Evolutionary conservation across 768 basidiomycete genomes (phyloP).

Genomic region (Boletus fagicola): DNA sequence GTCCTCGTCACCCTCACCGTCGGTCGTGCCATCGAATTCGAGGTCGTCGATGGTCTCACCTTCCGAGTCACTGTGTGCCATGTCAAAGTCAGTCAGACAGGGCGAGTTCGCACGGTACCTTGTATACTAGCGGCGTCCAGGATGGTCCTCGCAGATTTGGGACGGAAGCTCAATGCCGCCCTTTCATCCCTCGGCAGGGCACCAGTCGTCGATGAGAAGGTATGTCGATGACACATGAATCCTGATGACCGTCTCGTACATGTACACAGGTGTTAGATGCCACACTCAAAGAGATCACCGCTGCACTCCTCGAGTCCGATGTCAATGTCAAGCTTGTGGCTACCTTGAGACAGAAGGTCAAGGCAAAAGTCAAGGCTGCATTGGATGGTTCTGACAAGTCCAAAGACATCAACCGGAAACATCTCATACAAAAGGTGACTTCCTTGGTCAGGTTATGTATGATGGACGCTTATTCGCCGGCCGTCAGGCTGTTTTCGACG

Average conservation of each 20-base stretch:
- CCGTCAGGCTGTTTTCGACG: slow-evolving; percentile 88
- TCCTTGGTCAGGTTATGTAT: neutral
- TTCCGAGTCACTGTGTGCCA: slow-evolving; percentile 61
- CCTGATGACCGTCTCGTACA: slow-evolving; percentile 3
- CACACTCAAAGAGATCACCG: slow-evolving; percentile 91
- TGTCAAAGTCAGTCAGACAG: slow-evolving; percentile 20
- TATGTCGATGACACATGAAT: slow-evolving; percentile 29
- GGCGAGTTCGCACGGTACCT: slow-evolving; percentile 31
- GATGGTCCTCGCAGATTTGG: slow-evolving; percentile 97
- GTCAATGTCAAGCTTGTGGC: slow-evolving; percentile 98
- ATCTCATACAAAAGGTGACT: slow-evolving; percentile 85
- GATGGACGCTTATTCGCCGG: slow-evolving; percentile 11
- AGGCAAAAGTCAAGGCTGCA: slow-evolving; percentile 81
- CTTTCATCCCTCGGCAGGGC: slow-evolving; percentile 85
- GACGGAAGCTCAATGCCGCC: slow-evolving; percentile 90
- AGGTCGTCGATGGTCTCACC: slow-evolving; percentile 60
- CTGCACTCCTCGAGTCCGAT: slow-evolving; percentile 92
- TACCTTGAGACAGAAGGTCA: slow-evolving; percentile 83
- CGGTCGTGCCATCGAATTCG: slow-evolving; percentile 48
- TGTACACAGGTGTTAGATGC: slow-evolving; percentile 80
- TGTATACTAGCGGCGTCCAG: slow-evolving; percentile 22
- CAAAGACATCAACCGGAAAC: slow-evolving; percentile 79
- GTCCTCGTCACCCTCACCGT: slow-evolving; percentile 47
- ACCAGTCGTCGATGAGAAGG: slow-evolving; percentile 90
- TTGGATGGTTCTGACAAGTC: slow-evolving; percentile 71